Evolutionary conservation across 768 basidiomycete genomes (phyloP).

Genomic region (Amanita molliuscula): DNA sequence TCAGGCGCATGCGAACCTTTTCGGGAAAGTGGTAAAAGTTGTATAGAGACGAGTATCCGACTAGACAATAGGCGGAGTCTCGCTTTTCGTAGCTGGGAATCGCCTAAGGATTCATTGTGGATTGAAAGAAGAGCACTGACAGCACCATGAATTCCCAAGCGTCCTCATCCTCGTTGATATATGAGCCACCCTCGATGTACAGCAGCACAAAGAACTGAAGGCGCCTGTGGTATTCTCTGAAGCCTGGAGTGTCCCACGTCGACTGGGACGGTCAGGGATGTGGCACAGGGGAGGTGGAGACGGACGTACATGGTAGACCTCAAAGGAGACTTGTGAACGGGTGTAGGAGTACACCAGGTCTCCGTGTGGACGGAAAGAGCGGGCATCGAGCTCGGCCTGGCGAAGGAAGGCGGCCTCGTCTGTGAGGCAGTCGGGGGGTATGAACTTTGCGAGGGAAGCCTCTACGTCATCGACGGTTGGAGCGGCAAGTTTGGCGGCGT

Average conservation of each 20-base stretch:
- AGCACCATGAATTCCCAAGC: constrained; percentile 88
- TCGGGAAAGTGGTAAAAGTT: constrained; percentile 96
- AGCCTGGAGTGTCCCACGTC: constrained; percentile 80
- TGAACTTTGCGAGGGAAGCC: constrained; percentile 61
- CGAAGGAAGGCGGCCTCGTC: constrained; percentile 56
- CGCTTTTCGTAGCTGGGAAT: constrained; percentile 72
- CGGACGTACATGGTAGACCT: constrained; percentile 78
- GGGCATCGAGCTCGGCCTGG: constrained; percentile 71
- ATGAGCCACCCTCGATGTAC: constrained; percentile 93
- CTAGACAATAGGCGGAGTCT: constrained; percentile 76
- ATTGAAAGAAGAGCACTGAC: constrained; percentile 33
- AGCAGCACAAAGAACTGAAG: constrained; percentile 94
- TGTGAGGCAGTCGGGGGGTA: constrained; percentile 68
- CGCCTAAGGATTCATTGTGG: background rate
- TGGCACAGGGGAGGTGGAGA: background rate
- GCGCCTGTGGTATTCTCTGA: constrained; percentile 79
- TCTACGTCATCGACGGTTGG: constrained; percentile 84
- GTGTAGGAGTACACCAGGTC: constrained; percentile 69
- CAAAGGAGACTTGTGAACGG: constrained; percentile 41
- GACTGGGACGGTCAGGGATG: constrained; percentile 31
- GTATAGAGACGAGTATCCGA: constrained; percentile 90
- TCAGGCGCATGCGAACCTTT: constrained; percentile 75
- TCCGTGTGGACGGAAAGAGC: constrained; percentile 67
- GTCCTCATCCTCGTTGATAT: constrained; percentile 89
- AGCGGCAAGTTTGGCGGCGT: constrained; percentile 54